Evolutionary conservation across 1,284 basidiomycete species (phyloP).

Genomic region (Uromyces viciae-fabae): DNA sequence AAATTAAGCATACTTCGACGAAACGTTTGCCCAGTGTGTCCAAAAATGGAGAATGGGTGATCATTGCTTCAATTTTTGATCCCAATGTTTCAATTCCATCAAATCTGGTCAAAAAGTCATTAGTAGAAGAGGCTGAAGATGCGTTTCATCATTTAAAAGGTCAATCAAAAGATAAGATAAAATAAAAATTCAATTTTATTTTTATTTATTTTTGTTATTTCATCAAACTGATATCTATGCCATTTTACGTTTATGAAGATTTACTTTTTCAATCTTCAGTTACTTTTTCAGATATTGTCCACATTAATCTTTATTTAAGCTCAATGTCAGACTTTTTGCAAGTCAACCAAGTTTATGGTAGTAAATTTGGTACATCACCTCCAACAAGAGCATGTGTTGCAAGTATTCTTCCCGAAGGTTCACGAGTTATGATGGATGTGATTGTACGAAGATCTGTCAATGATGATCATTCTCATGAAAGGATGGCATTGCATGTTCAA

Average conservation of each 20-base stretch:
- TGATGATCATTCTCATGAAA: slow-evolving; percentile 49
- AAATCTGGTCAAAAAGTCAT: slow-evolving; percentile 57
- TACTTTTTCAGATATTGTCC: slow-evolving; percentile 64
- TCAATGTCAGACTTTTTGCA: slow-evolving; percentile 71
- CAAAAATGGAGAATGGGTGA: slow-evolving; percentile 11
- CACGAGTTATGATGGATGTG: slow-evolving; percentile 70
- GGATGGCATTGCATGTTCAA: slow-evolving; percentile 85
- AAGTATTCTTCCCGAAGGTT: slow-evolving; percentile 64
- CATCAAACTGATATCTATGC: background rate
- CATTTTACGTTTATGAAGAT: slow-evolving; percentile 55
- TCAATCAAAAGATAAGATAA: slow-evolving; percentile 48
- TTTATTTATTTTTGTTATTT: background rate
- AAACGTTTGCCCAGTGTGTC: background rate
- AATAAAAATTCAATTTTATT: background rate
- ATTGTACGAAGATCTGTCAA: slow-evolving; percentile 61
- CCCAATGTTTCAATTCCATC: slow-evolving; percentile 23
- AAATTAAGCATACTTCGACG: too few species aligned
- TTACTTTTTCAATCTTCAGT: slow-evolving; percentile 60
- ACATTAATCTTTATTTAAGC: slow-evolving; percentile 79
- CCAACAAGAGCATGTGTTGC: slow-evolving; percentile 89
- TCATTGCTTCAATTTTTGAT: slow-evolving; percentile 23
- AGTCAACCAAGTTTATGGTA: slow-evolving; percentile 73
- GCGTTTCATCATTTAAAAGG: slow-evolving; percentile 61
- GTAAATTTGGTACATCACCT: slow-evolving; percentile 82
- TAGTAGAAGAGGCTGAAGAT: slow-evolving; percentile 60